Base-by-base conservation (phyloP, 2,329 filamentous ascomycete species). In the Nigrograna mackinnonii region DNA sequence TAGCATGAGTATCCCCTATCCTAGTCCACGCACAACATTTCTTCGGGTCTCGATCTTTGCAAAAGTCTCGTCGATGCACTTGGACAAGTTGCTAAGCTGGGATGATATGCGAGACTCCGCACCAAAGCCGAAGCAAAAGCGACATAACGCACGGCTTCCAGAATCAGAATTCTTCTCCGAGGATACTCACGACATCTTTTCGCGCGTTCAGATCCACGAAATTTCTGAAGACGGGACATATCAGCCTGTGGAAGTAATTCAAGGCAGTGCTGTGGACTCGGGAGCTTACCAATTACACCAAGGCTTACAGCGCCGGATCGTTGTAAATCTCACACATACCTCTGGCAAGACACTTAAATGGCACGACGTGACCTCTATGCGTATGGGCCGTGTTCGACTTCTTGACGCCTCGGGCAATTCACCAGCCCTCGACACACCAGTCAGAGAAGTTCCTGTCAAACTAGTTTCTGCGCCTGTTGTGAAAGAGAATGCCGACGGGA, bases 31-130 rank as follows among this genome's bases (percentile, higher is more conserved):
- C 17, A 85, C 86, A 35, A 84, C 90, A 1, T 86, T 84, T 18
- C 71, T 99, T 40, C 83, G 94, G 41, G 87, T 96, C 6, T 90
- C 91, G 36, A 87, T 99, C 47, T 97, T 96, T 65, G 91, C 94
- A 14, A 87, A 87, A 61, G 89, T 96, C 24, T 94, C 90, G 1
- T 76, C 85, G 0, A 96, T 96, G 85, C 94, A 99, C 70, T 79
- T 99, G 17, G 94, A 99, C 68, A 97, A 96, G 73, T 79, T 99
- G 37, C 81, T 96, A 11, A 99, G 94, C 71, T 99, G 94, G 94
- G 94, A 99, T 64, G 94, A 97, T 59, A 96, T 99, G 85, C 85
- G 92, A 44, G 92, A 99, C 67, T 77, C 80, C 18, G 77, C 78
- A 3, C 76, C 78, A 35, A 70, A 71, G 17, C 72, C 73, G 3